Percentiles rank a stretch among this genome's conserved stretches.
phyloP scores from a whole-genome alignment of 768 basidiomycete genomes.

The Thelephora aurantiotincta region DNA sequence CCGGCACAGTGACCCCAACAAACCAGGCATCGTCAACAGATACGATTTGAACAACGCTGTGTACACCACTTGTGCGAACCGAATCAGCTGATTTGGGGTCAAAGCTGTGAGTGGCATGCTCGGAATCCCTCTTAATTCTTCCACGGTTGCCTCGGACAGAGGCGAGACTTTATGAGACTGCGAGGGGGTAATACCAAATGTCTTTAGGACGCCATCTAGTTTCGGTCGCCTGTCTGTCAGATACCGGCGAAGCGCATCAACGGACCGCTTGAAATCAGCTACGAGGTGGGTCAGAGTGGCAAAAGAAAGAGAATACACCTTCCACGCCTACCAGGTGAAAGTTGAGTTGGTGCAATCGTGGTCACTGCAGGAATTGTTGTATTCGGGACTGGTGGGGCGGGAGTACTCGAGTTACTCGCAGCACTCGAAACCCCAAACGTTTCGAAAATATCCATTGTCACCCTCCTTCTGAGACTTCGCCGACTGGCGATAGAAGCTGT shows the following conservation, averaged over 20 bases:
- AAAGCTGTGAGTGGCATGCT: conserved; percentile 57
- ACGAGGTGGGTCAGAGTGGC: background rate
- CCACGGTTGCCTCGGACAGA: conserved; percentile 56
- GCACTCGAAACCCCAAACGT: conserved; percentile 7
- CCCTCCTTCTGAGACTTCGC: conserved; percentile 16
- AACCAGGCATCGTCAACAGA: conserved; percentile 61
- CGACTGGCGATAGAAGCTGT: conserved; percentile 33
- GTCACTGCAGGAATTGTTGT: no score
- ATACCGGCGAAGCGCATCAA: conserved; percentile 83
- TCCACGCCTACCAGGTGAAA: background rate
- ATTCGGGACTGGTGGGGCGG: no score
- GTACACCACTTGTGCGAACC: conserved; percentile 88
- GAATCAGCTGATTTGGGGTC: conserved; percentile 71
- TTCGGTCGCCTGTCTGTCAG: conserved; percentile 85
- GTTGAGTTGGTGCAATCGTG: no score
- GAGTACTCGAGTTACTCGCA: background rate
- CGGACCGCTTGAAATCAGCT: conserved; percentile 55
- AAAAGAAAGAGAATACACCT: background rate
- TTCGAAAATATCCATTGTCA: conserved; percentile 1
- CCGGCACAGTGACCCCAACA: conserved; percentile 80
- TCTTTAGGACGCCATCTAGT: conserved; percentile 59
- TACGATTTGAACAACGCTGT: conserved; percentile 93
- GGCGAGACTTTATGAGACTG: conserved; percentile 56
- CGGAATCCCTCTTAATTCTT: conserved; percentile 69
- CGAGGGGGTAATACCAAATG: conserved; percentile 51